These are phyloP conservation scores for Trichoderma asperelloides DNA, from an alignment of 495 filamentous ascomycete genomes.

Conservation along the genomic window DNA sequence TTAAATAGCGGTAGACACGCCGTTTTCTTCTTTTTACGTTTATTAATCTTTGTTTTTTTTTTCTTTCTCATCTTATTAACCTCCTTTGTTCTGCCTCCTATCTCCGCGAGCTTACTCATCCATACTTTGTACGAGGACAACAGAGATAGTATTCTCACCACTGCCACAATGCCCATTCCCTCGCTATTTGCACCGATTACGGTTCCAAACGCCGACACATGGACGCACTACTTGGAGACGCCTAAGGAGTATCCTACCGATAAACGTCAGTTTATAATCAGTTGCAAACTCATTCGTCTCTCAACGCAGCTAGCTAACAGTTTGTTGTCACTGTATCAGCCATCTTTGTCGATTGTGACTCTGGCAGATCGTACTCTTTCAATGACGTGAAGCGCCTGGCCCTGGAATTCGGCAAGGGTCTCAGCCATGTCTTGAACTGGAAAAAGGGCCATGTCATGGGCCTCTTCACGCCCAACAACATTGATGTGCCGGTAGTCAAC, in stretches of 20 bases:
- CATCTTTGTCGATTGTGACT: slow-evolving; percentile 71
- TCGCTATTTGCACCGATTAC: background rate
- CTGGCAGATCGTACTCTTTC: slow-evolving; percentile 65
- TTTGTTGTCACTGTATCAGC: slow-evolving; percentile 33
- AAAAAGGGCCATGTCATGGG: slow-evolving; percentile 69
- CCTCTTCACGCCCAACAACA: slow-evolving; percentile 63
- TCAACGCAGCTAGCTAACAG: background rate
- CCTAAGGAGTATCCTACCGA: slow-evolving; percentile 11
- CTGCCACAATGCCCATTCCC: background rate
- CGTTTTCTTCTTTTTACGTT: too few relatives aligned
- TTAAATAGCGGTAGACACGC: too few relatives aligned
- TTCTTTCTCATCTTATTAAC: too few relatives aligned
- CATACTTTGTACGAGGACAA: background rate
- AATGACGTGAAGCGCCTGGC: slow-evolving; percentile 55
- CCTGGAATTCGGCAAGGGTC: slow-evolving; percentile 68
- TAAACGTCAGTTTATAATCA: background rate
- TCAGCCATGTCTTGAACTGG: slow-evolving; percentile 66
- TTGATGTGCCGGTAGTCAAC: slow-evolving; percentile 61
- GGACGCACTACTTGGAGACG: background rate
- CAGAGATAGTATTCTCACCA: background rate
- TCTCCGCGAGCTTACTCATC: too few relatives aligned
- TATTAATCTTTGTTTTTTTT: too few relatives aligned
- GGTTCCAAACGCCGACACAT: background rate
- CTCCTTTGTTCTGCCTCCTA: too few relatives aligned
- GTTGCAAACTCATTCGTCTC: background rate